Evolutionary conservation across 169 alveolate species (phyloP), one percentile per base, ranked within the genome.

Genomic region (Eimeria acervulina): DNA sequence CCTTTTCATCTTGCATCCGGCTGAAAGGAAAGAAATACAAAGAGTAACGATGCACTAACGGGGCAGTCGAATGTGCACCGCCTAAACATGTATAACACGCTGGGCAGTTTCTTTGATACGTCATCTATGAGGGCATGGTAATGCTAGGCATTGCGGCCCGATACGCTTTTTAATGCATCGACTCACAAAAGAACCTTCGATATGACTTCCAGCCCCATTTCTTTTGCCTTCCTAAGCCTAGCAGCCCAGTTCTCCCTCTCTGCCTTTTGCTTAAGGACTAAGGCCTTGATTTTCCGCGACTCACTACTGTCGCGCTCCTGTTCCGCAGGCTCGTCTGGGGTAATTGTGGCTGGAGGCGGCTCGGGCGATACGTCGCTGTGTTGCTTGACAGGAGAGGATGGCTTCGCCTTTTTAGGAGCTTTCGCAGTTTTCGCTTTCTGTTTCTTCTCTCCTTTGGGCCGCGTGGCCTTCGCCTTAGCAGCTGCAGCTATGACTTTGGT

Each of bases 181-280:
- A 59, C 96, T 92, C 55, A 92, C 96, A 42, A 92, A 31, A 84
- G 88, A 66, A 92, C 92, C 68, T 66, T 76, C 12, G 96, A 92
- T 89, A 92, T 87, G 33, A 84, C 96, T 31, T 92, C 96, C 36
- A 92, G 84, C 61, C 96, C 96, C 90, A 92, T 83, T 42, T 83
- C 96, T 36, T 92, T 92, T 23, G 96, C 96, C 72, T 80, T 92
- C 40, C 81, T 55, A 31, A 92, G 85, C 85, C 68, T 92, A 5
- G 95, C 89, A 44, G 87, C 95, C 90, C 90, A 76, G 89, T 59
- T 55, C 38, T 85, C 93, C 61, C 93, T 52, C 80, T 85, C 95
- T 23, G 90, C 95, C 95, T 47, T 90, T 21, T 90, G 93, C 80
- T 85, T 85, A 23, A 55, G 47, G 93, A 85, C 68, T 47, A 85